A percentile compares a stretch with the other conserved stretches of the same genome.
These are phyloP conservation scores for Aspergillus leporis DNA, from an alignment of 495 filamentous ascomycete genomes.

Conservation along the genomic window DNA sequence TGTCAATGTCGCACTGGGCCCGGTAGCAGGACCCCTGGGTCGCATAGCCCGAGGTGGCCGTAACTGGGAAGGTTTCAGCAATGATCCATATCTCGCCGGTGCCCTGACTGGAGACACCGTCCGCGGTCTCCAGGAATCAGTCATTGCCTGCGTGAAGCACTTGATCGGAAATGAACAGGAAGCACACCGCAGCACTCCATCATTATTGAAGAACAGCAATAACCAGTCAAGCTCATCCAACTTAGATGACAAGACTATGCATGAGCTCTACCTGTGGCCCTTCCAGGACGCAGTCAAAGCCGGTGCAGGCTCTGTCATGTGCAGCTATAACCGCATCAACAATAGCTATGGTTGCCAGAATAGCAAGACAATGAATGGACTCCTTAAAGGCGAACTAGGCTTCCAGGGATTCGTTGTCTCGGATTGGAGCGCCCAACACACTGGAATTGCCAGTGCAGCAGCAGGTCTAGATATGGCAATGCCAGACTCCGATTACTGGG, in stretches of 20 bases:
- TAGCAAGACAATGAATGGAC: slow-evolving; percentile 45
- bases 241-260: slow-evolving; percentile 64
- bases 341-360: slow-evolving; percentile 56
- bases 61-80: slow-evolving; percentile 71
- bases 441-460: slow-evolving; percentile 46
- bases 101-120: neutral
- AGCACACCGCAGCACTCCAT: neutral
- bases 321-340: slow-evolving; percentile 64
- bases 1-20: slow-evolving; percentile 52
- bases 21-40: slow-evolving; percentile 63
- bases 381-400: slow-evolving; percentile 77
- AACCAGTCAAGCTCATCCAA: slow-evolving; percentile 36
- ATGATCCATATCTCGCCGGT: slow-evolving; percentile 60
- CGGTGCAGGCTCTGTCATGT: slow-evolving; percentile 63
- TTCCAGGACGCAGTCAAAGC: slow-evolving; percentile 63
- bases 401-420: slow-evolving; percentile 69
- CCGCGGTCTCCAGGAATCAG: slow-evolving; percentile 3
- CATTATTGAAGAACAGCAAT: neutral
- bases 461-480: slow-evolving; percentile 55
- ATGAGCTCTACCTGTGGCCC: slow-evolving; percentile 74
- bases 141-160: slow-evolving; percentile 8
- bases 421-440: slow-evolving; percentile 62
- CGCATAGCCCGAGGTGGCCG: slow-evolving; percentile 66
- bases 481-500: slow-evolving; percentile 47
- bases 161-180: slow-evolving; percentile 8